phyloP scores from a whole-genome alignment of 768 basidiomycete species.

The Lactifluus piperatus region DNA sequence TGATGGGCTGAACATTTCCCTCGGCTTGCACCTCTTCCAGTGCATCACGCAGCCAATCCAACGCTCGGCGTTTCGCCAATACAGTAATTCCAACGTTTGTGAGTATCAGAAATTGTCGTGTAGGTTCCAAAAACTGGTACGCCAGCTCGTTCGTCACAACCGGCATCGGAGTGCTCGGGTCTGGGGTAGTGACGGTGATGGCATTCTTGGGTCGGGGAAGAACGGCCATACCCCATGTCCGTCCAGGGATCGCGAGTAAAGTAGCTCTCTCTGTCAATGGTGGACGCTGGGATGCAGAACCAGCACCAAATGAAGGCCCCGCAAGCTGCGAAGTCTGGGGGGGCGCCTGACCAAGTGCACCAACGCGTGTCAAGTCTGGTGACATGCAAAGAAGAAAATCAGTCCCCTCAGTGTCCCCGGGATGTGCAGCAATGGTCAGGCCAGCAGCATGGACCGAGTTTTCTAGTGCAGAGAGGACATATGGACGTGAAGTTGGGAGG shows the following conservation, averaged over 20 bases:
- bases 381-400: slow-evolving; percentile 70
- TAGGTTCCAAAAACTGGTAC: slow-evolving; percentile 64
- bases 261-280: slow-evolving; percentile 73
- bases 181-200: slow-evolving; percentile 28
- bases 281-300: slow-evolving; percentile 38
- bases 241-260: slow-evolving; percentile 68
- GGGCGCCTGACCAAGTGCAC: slow-evolving; percentile 56
- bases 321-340: slow-evolving; percentile 35
- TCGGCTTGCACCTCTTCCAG: slow-evolving; percentile 77
- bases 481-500: slow-evolving; percentile 45
- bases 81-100: slow-evolving; percentile 82
- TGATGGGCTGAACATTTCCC: slow-evolving; percentile 66
- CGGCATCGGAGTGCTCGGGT: slow-evolving; percentile 36
- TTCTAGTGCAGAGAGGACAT: slow-evolving; percentile 49
- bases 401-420: slow-evolving; percentile 61
- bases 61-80: slow-evolving; percentile 68
- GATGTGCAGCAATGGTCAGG: slow-evolving; percentile 60
- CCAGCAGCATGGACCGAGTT: slow-evolving; percentile 60
- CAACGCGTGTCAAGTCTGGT: slow-evolving; percentile 68
- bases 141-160: slow-evolving; percentile 71
- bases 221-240: slow-evolving; percentile 76
- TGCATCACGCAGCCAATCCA: slow-evolving; percentile 77
- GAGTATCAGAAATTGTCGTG: slow-evolving; percentile 78
- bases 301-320: slow-evolving; percentile 30
- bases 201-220: slow-evolving; percentile 31